Conservation (phyloP, 164 flowering plant genomes). For the Vitis rotundifolia region DNA sequence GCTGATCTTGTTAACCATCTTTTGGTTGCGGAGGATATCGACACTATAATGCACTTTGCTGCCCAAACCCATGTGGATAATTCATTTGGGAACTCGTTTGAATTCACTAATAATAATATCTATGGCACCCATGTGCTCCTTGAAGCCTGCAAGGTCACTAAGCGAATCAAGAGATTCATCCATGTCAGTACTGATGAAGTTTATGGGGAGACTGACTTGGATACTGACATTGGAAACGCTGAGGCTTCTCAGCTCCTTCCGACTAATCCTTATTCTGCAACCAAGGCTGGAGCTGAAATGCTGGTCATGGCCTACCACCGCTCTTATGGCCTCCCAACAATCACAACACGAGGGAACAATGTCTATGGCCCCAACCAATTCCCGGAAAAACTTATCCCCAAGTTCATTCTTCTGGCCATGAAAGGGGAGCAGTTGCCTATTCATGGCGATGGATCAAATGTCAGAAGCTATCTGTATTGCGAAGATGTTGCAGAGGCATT, state of each 20-base stretch:
- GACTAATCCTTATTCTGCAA: constrained; percentile 34
- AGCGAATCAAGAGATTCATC: constrained; percentile 22
- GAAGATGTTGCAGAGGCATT: constrained; percentile 38
- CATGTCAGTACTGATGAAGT: constrained; percentile 35
- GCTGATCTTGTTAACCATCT: constrained; percentile 27
- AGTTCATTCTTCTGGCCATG: constrained; percentile 29
- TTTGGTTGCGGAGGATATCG: constrained; percentile 20
- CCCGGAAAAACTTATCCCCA: constrained; percentile 33
- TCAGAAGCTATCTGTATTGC: constrained; percentile 29
- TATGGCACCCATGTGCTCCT: constrained; percentile 35
- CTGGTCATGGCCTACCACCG: constrained; percentile 31
- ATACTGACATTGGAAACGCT: constrained; percentile 27
- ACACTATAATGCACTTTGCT: constrained; percentile 37
- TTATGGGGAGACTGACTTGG: constrained; percentile 33
- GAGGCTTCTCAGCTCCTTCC: constrained; percentile 36
- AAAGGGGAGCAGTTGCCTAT: constrained; percentile 24
- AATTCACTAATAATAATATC: constrained; percentile 30
- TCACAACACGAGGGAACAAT: constrained; percentile 33
- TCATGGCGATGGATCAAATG: constrained; percentile 29
- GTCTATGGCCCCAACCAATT: constrained; percentile 32
- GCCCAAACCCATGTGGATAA: constrained; percentile 38
- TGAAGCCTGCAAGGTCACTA: constrained; percentile 34
- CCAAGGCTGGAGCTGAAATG: constrained; percentile 38
- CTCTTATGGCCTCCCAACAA: constrained; percentile 26
- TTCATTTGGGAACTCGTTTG: constrained; percentile 30